Base-by-base conservation (phyloP, 495 filamentous ascomycete genomes). In the Rostrohypoxylon terebratum region DNA sequence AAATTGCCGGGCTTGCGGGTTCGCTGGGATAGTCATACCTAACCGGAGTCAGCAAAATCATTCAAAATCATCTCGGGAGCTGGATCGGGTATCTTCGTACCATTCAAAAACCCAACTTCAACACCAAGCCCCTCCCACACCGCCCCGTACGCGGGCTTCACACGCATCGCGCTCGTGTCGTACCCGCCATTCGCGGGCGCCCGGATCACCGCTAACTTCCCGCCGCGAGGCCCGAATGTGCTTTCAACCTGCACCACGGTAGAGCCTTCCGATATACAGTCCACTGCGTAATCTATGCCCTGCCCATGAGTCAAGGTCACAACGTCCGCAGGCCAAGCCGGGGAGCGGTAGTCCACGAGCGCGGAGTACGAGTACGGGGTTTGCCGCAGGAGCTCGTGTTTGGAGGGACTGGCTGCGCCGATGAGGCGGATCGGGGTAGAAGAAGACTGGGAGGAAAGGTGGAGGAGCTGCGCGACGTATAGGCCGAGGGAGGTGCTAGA, bases 321-420 rank as follows among this genome's bases (percentile, higher is more conserved):
- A 3, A 88, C 71, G 70, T 87, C 80, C 67, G 82, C 80, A 38
- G 78, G 74, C 86, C 87, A 90, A 47, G 86, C 81, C 21, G 66
- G 18, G 63, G 86, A 83, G 68, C 85, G 87, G 77, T 90, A 90
- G 66, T 88, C 85, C 47, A 90, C 80, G 8, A 87, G 84, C 0
- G 76, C 78, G 50, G 86, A 84, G 69, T 88, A 89, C 0, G 73
- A 79, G 38, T 79, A 79, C 14, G 72, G 66, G 45, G 31, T 66
- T 18, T 40, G 45, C 11, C 42, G 74, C 28, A 83, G 58, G 51
- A 79, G 60, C 0, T 47, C 59, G 28, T 71, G 77, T 4, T 68
- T 65, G 5, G 69, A 50, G 10, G 61, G 45, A 44, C 79, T 80
- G 33, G 82, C 81, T 0, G 77, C 68, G 2, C 81, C 81, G 38